Conservation (phyloP, 2,329 filamentous ascomycete genomes). For the Sporothrix schenckii region DNA sequence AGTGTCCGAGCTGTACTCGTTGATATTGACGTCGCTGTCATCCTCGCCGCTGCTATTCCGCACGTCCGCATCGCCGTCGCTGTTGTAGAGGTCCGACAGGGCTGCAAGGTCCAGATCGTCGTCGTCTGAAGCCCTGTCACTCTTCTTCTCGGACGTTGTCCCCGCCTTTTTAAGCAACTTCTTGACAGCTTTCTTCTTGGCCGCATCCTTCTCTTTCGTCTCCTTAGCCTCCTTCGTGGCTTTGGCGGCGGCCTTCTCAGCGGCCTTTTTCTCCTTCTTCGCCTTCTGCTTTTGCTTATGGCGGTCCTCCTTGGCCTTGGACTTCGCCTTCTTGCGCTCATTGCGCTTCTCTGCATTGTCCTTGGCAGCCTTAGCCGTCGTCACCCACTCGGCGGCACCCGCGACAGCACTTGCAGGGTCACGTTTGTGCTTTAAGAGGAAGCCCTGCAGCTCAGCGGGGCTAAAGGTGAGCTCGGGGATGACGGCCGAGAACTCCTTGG, state of each 20-base stretch:
- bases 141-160: slow-evolving; percentile 25
- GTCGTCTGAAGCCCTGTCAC: neutral
- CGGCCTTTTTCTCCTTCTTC: slow-evolving; percentile 37
- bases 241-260: slow-evolving; percentile 28
- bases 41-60: neutral
- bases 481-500: slow-evolving; percentile 52
- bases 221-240: slow-evolving; percentile 34
- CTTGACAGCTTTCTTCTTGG: slow-evolving; percentile 37
- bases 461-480: slow-evolving; percentile 61
- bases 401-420: slow-evolving; percentile 54
- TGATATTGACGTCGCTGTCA: neutral
- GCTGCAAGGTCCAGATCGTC: neutral
- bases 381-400: slow-evolving; percentile 54
- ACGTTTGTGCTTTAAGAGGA: slow-evolving; percentile 60
- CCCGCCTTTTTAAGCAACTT: slow-evolving; percentile 34
- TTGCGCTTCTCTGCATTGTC: slow-evolving; percentile 50
- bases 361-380: slow-evolving; percentile 53
- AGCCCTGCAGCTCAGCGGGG: slow-evolving; percentile 64
- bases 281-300: slow-evolving; percentile 38
- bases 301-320: slow-evolving; percentile 41
- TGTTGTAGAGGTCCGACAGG: neutral
- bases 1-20: slow-evolving; percentile 10
- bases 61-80: neutral
- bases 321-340: slow-evolving; percentile 45
- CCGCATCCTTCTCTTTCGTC: slow-evolving; percentile 35